These are phyloP conservation scores for Metschnikowia similis DNA, from an alignment of 805 yeast species.

Conservation along the genomic window DNA sequence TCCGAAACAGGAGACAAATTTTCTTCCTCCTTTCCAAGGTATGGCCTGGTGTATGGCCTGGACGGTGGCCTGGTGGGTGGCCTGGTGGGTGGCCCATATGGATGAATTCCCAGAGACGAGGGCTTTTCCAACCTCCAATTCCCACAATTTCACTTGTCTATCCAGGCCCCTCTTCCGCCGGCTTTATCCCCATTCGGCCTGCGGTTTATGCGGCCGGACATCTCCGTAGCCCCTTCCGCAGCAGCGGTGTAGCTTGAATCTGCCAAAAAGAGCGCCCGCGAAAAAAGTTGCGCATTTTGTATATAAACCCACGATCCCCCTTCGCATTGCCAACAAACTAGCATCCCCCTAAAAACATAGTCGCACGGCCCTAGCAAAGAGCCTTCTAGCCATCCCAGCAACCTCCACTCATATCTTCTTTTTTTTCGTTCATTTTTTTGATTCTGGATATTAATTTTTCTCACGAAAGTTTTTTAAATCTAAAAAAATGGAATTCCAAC, in stretches of 20 bases:
- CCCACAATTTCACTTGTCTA: too few relatives aligned
- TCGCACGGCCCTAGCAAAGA: background rate
- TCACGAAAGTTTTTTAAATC: constrained; percentile 5
- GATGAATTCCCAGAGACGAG: too few relatives aligned
- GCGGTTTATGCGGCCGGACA: too few relatives aligned
- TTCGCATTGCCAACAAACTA: background rate
- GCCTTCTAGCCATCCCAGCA: background rate
- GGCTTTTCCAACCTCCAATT: too few relatives aligned
- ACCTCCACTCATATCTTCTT: constrained; percentile 1
- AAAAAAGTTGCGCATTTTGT: background rate
- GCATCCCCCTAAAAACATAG: background rate
- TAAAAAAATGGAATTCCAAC: constrained; percentile 36
- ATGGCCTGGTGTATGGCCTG: too few relatives aligned
- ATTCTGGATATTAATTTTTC: constrained; percentile 2
- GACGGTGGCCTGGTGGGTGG: too few relatives aligned
- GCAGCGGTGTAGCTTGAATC: background rate
- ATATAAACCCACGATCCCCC: background rate
- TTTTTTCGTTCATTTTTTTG: constrained; percentile 5
- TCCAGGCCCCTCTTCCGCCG: background rate
- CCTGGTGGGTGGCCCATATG: too few relatives aligned
- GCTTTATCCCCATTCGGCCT: too few relatives aligned
- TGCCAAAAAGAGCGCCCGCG: background rate
- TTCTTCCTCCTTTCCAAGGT: too few relatives aligned
- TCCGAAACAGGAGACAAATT: too few relatives aligned
- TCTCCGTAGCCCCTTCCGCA: background rate